Evolutionary conservation across 192 early-diverging fungal genomes (phyloP).

Genomic region (Backusella tuberculispora): DNA sequence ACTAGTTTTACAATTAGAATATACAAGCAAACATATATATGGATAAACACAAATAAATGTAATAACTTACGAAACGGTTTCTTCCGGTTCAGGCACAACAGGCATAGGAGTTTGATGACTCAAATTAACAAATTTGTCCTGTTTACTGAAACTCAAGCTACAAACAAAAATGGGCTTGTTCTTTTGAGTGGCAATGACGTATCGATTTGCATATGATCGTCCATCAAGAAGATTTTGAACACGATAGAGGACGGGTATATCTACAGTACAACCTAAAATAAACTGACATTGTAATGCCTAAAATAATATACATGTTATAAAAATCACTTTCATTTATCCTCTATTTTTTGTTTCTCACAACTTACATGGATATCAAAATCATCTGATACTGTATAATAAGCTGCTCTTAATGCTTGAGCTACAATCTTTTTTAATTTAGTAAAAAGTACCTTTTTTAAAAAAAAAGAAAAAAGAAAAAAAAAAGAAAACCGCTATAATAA

Average conservation of each 20-base stretch:
- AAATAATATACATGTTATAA: not conserved
- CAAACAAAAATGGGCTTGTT: conserved; percentile 79
- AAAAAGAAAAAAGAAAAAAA: not conserved
- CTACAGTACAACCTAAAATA: conserved; percentile 66
- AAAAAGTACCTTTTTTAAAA: not conserved
- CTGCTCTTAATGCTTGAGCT: conserved; percentile 74
- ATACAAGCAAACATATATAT: not conserved
- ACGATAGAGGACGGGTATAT: conserved; percentile 78
- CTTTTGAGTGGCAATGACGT: conserved; percentile 76
- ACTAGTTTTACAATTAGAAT: not conserved
- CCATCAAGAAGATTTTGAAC: conserved; percentile 75
- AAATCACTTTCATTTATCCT: not conserved
- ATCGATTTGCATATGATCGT: conserved; percentile 53
- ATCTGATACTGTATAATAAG: conserved; percentile 70
- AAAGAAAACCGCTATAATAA: not conserved
- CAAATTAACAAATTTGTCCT: conserved; percentile 56
- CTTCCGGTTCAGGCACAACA: conserved; percentile 58
- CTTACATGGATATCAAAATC: conserved; percentile 67
- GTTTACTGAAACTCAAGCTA: conserved; percentile 70
- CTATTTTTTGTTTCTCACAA: not conserved
- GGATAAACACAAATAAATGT: not conserved
- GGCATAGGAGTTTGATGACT: conserved; percentile 73
- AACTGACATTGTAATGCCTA: conserved; percentile 20
- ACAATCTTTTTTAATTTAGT: conserved; percentile 32
- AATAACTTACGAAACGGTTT: conserved; percentile 44